Evolutionary conservation across 768 basidiomycete species (phyloP).

Genomic region (Rubroboletus pulcherrimus): DNA sequence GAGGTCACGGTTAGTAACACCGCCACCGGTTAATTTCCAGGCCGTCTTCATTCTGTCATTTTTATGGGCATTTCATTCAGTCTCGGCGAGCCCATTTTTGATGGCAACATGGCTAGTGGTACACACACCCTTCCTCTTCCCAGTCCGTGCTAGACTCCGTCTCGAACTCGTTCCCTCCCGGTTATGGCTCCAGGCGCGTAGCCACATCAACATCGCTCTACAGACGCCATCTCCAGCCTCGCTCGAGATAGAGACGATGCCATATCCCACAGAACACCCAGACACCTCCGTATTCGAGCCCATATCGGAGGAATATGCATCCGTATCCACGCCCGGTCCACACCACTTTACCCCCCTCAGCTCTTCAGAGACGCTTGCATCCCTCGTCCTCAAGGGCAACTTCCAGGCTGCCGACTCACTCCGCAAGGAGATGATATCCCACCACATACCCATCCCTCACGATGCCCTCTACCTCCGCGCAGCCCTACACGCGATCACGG

Average conservation of each 20-base stretch:
- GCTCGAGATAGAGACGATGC: constrained; percentile 32
- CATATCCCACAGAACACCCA: constrained; percentile 31
- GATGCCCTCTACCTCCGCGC: constrained; percentile 36
- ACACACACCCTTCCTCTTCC: constrained; percentile 9
- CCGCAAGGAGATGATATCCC: constrained; percentile 37
- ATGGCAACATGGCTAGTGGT: constrained; percentile 28
- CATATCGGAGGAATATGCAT: constrained; percentile 32
- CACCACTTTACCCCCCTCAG: constrained; percentile 20
- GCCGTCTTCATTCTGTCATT: neutral
- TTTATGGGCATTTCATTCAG: neutral
- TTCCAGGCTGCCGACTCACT: constrained; percentile 33
- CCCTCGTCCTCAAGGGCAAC: constrained; percentile 21
- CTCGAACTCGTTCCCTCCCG: constrained; percentile 12
- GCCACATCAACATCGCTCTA: constrained; percentile 24
- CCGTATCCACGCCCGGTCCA: constrained; percentile 6
- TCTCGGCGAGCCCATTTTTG: neutral
- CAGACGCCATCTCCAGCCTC: constrained; percentile 34
- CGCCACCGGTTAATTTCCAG: constrained; percentile 4
- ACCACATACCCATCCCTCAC: constrained; percentile 36
- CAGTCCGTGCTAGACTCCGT: constrained; percentile 13
- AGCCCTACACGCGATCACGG: constrained; percentile 33
- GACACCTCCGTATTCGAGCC: constrained; percentile 38
- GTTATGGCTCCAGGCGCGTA: constrained; percentile 18
- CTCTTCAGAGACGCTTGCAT: constrained; percentile 22
- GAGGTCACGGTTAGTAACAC: neutral